Base-by-base conservation (phyloP, 208 protist genomes). In the Trypanosoma caninum region DNA sequence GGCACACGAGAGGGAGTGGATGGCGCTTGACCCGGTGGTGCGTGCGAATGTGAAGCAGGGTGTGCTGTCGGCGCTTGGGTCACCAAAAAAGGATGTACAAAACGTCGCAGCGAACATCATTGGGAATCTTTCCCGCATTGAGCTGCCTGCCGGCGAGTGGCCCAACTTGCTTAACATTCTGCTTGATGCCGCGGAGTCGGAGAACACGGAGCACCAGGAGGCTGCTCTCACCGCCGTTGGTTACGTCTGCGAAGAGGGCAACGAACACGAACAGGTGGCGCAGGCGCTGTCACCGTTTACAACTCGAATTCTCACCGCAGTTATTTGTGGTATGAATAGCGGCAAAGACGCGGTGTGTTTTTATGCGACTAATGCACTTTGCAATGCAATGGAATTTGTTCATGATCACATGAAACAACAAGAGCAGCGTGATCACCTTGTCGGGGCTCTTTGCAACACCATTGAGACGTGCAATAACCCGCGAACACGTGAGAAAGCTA, bases 171-270 rank as follows among this genome's bases (percentile, higher is more conserved):
- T 98, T 35, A 52, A 79, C 16, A 77, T 80, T 13, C 82, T 99
- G 2, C 59, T 97, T 20, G 42, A 67, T 13, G 96, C 89, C 20
- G 78, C 72, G 11, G 7, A 64, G 38, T 75, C 67, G 7, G 48
- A 44, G 18, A 74, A 82, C 52, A 75, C 77, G 38, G 60, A 86
- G 34, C 76, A 96, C 64, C 92, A 97, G 67, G 84, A 98, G 69
- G 79, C 94, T n/a, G 88, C 93, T 11, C 91, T 99, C 16, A 90
- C 94, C 30, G 71, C 95, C 20, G 78, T 99, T 31, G 97, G 98
- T 16, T 99, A 98, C 77, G 80, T 99, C 28, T 99, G 97, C 74
- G 97, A 99, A 65, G 97, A 98, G 46, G 87, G 93, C 20, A 78
- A 78, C 61, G 75, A 91, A 56, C 67, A 82, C 67, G 74, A 86